Percentiles rank a stretch among this genome's conserved stretches.
Conservation (phyloP, 2,329 filamentous ascomycete species). For the Herpotrichia juniperi region DNA sequence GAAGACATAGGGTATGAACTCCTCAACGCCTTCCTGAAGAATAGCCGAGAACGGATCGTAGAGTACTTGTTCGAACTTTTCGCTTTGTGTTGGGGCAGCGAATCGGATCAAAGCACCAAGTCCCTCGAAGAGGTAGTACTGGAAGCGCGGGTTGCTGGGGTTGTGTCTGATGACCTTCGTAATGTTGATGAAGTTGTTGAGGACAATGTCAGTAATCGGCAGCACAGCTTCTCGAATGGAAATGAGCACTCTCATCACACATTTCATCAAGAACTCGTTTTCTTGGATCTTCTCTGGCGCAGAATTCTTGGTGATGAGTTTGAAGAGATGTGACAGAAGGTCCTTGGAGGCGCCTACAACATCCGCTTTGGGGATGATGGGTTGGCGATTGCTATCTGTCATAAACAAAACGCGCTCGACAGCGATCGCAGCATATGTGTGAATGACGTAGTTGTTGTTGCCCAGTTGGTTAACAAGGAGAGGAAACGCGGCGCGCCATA, state of each 20-base stretch:
- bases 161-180: conserved; percentile 92
- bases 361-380: conserved; percentile 79
- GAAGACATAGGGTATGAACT: conserved; percentile 96
- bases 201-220: conserved; percentile 75
- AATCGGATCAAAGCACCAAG: conserved; percentile 86
- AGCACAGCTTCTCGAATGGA: conserved; percentile 85
- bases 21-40: conserved; percentile 81
- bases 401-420: conserved; percentile 93
- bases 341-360: conserved; percentile 85
- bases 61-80: conserved; percentile 77
- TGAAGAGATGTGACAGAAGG: conserved; percentile 87
- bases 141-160: conserved; percentile 96
- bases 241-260: conserved; percentile 95
- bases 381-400: conserved; percentile 73
- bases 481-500: conserved; percentile 89
- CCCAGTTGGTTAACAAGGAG: conserved; percentile 90
- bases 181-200: conserved; percentile 85
- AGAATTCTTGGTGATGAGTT: conserved; percentile 82
- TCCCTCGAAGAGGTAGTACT: conserved; percentile 98
- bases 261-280: conserved; percentile 98
- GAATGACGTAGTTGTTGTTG: conserved; percentile 92
- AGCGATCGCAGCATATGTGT: conserved; percentile 95
- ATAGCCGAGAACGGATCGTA: conserved; percentile 85
- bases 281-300: conserved; percentile 94
- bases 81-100: conserved; percentile 71